phyloP scores from a whole-genome alignment of 306 rosid genomes.

The Comarum palustre region DNA sequence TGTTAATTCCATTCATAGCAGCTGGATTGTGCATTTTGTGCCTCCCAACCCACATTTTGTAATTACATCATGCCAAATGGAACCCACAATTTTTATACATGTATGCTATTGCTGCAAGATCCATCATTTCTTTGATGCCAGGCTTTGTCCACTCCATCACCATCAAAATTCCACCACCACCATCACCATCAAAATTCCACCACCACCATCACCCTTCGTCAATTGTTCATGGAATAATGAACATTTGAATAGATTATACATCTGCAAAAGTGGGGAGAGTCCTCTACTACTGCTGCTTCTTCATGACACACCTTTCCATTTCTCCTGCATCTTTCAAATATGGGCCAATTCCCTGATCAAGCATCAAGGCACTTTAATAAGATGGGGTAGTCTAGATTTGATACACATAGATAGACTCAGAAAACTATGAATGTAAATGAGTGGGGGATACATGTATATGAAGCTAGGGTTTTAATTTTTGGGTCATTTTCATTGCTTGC shows the following conservation, averaged over 20 bases:
- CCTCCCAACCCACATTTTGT: conserved; percentile 10
- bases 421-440: conserved; percentile 18
- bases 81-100: conserved; percentile 13
- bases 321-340: neutral
- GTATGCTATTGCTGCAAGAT: conserved; percentile 9
- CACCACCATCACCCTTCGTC: neutral
- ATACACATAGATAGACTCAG: neutral
- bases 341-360: conserved; percentile 23
- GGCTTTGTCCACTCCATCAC: conserved; percentile 35
- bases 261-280: conserved; percentile 21
- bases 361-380: conserved; percentile 16
- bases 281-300: neutral
- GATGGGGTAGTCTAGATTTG: neutral
- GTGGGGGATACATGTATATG: conserved; percentile 4
- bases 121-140: conserved; percentile 16
- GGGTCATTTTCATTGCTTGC: conserved; percentile 13
- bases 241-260: neutral
- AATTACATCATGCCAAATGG: neutral
- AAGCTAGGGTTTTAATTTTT: neutral
- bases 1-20: neutral
- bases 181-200: conserved; percentile 17
- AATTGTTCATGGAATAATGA: conserved; percentile 23
- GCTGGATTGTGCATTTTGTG: neutral
- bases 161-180: conserved; percentile 23
- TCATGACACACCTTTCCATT: conserved; percentile 26